Evolutionary conservation across 73 alveolate genomes (phyloP).

Genomic region (Paramecium sexaurelia): DNA sequence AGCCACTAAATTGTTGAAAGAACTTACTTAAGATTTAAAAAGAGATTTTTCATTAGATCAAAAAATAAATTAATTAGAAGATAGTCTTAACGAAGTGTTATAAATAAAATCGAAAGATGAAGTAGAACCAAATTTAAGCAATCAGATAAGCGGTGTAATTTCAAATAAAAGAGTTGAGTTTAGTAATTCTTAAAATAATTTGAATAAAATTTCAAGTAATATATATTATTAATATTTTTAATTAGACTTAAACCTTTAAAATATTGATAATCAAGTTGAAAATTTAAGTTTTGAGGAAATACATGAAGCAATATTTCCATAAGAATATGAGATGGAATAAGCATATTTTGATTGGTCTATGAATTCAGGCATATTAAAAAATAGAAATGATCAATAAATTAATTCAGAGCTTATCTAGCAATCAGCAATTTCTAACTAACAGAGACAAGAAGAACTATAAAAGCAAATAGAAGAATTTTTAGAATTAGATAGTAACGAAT

Average conservation of each 20-base stretch:
- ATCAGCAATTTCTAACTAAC: not conserved
- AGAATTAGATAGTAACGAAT: not conserved
- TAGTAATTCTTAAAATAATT: not conserved
- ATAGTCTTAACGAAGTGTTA: not conserved
- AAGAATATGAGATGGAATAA: slow-evolving; percentile 35
- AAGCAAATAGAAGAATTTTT: not conserved
- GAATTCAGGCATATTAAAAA: not conserved
- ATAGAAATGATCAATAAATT: not conserved
- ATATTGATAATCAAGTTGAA: not conserved
- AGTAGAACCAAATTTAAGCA: not conserved
- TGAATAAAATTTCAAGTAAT: not conserved
- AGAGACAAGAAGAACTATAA: not conserved
- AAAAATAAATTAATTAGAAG: not conserved
- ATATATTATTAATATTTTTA: not conserved
- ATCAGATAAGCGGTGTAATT: not conserved
- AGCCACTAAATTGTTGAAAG: not conserved
- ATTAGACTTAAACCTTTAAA: not conserved
- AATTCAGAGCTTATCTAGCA: not conserved
- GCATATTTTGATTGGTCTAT: not conserved
- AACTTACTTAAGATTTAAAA: not conserved
- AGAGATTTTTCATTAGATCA: not conserved
- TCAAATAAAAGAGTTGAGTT: not conserved
- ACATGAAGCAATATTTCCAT: not conserved
- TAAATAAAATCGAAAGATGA: not conserved
- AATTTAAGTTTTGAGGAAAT: not conserved